phyloP scores from a whole-genome alignment of 2,329 filamentous ascomycete genomes.

The Pestalotiopsis sp. region DNA sequence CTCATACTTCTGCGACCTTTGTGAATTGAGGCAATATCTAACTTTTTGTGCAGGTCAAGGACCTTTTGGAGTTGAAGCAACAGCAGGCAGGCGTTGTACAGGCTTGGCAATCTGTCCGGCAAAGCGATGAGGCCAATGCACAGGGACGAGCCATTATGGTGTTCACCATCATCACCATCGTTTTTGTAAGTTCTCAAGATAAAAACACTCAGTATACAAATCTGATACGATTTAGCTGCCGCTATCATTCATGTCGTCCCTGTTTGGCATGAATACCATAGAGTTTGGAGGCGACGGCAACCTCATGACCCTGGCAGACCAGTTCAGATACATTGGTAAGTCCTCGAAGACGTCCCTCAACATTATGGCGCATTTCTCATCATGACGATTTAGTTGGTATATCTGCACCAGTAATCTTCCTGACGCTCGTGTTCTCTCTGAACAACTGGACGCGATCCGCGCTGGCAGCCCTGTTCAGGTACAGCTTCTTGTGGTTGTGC shows the following conservation, averaged over 20 bases:
- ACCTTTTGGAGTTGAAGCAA: slow-evolving; percentile 46
- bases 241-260: slow-evolving; percentile 39
- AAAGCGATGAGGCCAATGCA: slow-evolving; percentile 41
- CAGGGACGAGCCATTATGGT: slow-evolving; percentile 48
- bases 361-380: background rate
- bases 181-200: slow-evolving; percentile 39
- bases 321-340: slow-evolving; percentile 30
- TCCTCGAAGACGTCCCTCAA: background rate
- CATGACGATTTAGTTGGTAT: slow-evolving; percentile 24
- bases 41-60: slow-evolving; percentile 30
- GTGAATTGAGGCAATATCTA: too few species aligned
- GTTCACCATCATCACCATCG: slow-evolving; percentile 49
- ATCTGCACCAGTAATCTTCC: slow-evolving; percentile 27
- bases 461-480: slow-evolving; percentile 15
- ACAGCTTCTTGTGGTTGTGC: background rate
- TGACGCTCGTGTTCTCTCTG: slow-evolving; percentile 28
- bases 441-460: slow-evolving; percentile 17
- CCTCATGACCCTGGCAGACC: slow-evolving; percentile 16
- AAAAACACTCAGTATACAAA: background rate
- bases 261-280: slow-evolving; percentile 42
- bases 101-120: slow-evolving; percentile 41
- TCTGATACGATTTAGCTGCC: slow-evolving; percentile 32
- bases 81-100: slow-evolving; percentile 48
- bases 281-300: slow-evolving; percentile 21
- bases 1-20: too few species aligned